Conservation (phyloP, 1,284 basidiomycete species). For the Ganoderma sp. region DNA sequence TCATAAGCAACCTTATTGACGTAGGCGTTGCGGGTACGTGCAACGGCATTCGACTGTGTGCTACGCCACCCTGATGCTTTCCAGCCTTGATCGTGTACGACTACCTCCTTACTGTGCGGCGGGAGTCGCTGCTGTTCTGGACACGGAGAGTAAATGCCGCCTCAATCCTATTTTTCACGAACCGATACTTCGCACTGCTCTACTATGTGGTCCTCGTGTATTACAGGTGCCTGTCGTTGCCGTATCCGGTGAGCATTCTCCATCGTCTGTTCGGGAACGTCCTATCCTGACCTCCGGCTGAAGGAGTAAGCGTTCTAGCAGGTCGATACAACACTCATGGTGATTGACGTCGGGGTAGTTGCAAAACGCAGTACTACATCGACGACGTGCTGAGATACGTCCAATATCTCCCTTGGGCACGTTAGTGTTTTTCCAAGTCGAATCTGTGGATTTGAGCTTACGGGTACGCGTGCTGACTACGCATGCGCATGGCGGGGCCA, state of each 20-base stretch:
- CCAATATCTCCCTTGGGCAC: constrained; percentile 2
- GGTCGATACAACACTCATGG: neutral
- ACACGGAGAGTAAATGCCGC: constrained; percentile 2
- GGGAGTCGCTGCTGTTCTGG: constrained; percentile 19
- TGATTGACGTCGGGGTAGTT: neutral
- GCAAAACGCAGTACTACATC: neutral
- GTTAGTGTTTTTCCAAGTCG: neutral
- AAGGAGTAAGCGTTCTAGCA: neutral
- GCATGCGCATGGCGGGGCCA: neutral
- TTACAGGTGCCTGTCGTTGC: neutral
- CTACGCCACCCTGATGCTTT: neutral
- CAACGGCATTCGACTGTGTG: neutral
- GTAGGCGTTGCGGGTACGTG: neutral
- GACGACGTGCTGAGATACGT: neutral
- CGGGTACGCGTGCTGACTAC: no score
- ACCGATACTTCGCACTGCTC: constrained; percentile 7
- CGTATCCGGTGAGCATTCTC: neutral
- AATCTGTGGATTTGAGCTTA: no score
- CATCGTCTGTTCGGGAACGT: neutral
- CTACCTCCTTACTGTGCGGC: constrained; percentile 14
- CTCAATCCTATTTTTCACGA: constrained; percentile 12
- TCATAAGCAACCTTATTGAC: neutral
- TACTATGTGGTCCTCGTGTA: neutral
- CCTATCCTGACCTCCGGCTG: neutral
- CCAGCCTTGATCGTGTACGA: constrained; percentile 14